These are phyloP conservation scores for Straminergon stramineum DNA, from an alignment of 225 moss, liverwort and hornwort species.

Conservation along the genomic window DNA sequence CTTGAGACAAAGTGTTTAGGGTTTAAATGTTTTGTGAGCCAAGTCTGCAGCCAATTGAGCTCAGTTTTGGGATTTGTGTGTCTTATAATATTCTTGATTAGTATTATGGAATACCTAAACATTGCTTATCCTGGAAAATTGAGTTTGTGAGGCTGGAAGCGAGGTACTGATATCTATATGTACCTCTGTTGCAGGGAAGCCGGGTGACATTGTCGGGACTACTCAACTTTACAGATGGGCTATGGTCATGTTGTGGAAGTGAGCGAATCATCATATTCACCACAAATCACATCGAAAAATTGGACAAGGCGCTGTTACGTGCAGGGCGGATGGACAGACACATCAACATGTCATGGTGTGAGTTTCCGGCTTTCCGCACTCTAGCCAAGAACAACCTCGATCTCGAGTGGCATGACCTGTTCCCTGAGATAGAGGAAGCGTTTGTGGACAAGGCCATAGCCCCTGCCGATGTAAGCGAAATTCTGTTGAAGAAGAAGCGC, in stretches of 20 bases:
- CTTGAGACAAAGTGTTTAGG: not conserved
- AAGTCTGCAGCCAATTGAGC: not conserved
- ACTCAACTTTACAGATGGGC: constrained; percentile 77
- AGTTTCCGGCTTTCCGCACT: constrained; percentile 54
- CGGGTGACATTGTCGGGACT: constrained; percentile 76
- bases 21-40: not conserved
- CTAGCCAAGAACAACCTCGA: constrained; percentile 34
- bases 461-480: constrained; percentile 39
- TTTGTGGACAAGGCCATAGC: constrained; percentile 34
- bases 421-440: constrained; percentile 32
- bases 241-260: constrained; percentile 78
- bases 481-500: constrained; percentile 39
- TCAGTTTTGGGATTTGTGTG: not conserved
- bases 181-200: constrained; percentile 19
- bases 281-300: constrained; percentile 63
- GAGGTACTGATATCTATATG: not conserved
- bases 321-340: constrained; percentile 84
- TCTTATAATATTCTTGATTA: not conserved
- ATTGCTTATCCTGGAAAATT: not conserved
- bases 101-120: not conserved
- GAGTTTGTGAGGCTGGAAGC: not conserved
- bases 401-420: constrained; percentile 33
- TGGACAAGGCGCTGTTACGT: constrained; percentile 70
- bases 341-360: constrained; percentile 72
- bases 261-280: constrained; percentile 90